Conservation (phyloP, 495 filamentous ascomycete genomes). For the Penicillium soppii region DNA sequence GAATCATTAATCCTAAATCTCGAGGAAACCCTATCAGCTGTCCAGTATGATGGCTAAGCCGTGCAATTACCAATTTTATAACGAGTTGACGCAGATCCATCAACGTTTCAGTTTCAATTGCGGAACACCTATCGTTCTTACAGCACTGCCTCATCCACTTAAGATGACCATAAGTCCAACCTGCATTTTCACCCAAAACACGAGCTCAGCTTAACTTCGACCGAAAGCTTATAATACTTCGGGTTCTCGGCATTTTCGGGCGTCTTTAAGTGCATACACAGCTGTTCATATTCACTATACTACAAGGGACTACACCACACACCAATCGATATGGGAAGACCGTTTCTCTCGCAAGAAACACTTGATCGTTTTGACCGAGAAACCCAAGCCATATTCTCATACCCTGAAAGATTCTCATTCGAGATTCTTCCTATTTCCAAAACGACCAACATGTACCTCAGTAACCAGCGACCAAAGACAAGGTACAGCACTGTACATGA, state of each 20-base stretch:
- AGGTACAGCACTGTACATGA: constrained; percentile 3
- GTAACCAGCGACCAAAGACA: not conserved
- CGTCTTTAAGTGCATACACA: not conserved
- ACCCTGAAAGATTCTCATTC: not conserved
- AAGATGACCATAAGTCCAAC: not conserved
- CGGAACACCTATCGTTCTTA: constrained; percentile 19
- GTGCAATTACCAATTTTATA: not conserved
- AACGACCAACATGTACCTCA: constrained; percentile 7
- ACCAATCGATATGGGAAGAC: constrained; percentile 1
- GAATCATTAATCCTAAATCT: not conserved
- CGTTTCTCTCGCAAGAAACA: not conserved
- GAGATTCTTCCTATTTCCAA: not conserved
- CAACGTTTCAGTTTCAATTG: constrained; percentile 5
- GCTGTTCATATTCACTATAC: not conserved
- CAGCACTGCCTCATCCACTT: constrained; percentile 23
- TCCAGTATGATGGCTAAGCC: constrained; percentile 9
- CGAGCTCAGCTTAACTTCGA: not conserved
- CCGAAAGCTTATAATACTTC: constrained; percentile 2
- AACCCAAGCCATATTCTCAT: not conserved
- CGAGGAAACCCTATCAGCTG: not conserved
- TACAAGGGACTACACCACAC: not conserved
- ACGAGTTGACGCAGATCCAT: constrained; percentile 13
- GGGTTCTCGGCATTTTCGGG: not conserved
- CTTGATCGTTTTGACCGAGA: not conserved
- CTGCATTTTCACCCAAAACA: not conserved